Conservation (phyloP, 1,284 basidiomycete genomes). For the Papiliotrema flavescens region DNA sequence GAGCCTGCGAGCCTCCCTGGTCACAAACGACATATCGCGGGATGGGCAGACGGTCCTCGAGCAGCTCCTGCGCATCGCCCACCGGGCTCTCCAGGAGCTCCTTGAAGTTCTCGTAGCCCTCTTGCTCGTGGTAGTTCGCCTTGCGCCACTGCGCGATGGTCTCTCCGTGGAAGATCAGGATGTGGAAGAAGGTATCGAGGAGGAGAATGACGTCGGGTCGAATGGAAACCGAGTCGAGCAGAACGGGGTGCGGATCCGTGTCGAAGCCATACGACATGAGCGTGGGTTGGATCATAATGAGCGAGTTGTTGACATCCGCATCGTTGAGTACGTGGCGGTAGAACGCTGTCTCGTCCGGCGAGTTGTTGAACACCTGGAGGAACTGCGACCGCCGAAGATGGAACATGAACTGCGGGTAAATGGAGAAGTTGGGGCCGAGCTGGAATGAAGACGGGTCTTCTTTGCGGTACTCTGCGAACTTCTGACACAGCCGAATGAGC, state of each 20-base stretch:
- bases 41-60: constrained; percentile 93
- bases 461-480: constrained; percentile 98
- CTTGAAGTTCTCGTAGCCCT: constrained; percentile 98
- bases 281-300: constrained; percentile 99
- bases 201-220: constrained; percentile 94
- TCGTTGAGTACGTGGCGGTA: constrained; percentile 95
- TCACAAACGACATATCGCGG: constrained; percentile 98
- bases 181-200: constrained; percentile 99
- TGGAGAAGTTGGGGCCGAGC: constrained; percentile 92
- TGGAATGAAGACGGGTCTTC: constrained; percentile 95
- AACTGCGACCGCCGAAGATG: constrained; percentile 96
- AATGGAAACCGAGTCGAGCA: constrained; percentile 96
- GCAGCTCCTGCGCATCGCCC: constrained; percentile 73
- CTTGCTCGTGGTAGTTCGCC: constrained; percentile 98
- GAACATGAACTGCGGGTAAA: constrained; percentile 99
- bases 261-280: constrained; percentile 99
- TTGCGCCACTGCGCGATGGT: constrained; percentile 97
- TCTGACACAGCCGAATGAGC: constrained; percentile 97
- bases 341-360: constrained; percentile 98
- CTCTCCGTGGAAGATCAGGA: constrained; percentile 99
- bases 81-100: constrained; percentile 84
- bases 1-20: constrained; percentile 94
- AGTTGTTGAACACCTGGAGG: constrained; percentile 99
- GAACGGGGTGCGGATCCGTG: constrained; percentile 79
- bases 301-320: constrained; percentile 97